Base-by-base conservation (phyloP, 352 stramenopile genomes). In the Stramenopiles sp. region DNA sequence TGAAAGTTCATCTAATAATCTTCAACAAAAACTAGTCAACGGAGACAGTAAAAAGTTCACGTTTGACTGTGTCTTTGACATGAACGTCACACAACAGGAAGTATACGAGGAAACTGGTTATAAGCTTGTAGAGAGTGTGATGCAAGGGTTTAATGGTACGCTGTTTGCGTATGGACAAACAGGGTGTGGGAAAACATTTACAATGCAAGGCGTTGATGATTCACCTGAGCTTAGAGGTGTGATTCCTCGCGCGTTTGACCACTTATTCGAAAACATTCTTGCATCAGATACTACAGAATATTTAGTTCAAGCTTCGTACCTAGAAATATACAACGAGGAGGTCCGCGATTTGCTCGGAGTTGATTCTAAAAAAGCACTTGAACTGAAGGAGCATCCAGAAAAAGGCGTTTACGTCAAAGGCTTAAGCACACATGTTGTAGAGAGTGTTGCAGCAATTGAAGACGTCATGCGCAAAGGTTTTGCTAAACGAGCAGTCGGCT, bases 291-390 rank as follows among this genome's bases (percentile, higher is more conserved):
- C n/a, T 10, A 32, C 21, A 5, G 65, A 85, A 38, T 75, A 75
- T 42, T 61, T 60, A n/a, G 51, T 96, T 7, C 59, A 68, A 8
- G 67, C 88, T 23, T 80, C 80, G 18, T 94, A 85, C 50, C 60
- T 95, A 32, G 83, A 96, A 62, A 83, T 96, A 41, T 96, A 96
- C 59, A 93, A 93, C 42, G 83, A 95, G 64, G 70, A 91, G 40
- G 59, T 96, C 5, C 62, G 71, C 2, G 79, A 94, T 48, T 55
- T 94, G 20, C 59, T 96, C 3, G 68, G 70, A 22, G 57, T 68
- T 41, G 62, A 83, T 41, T 59, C 60, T 0, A 60, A 55, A 18
- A 48, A 52, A 19, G 61, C 61, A n/a, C 52, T 78, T 5, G 67
- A 84, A 40, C 54, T 87, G 15, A 81, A 83, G 40, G 69, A 87